These are phyloP conservation scores for Clathrus columnatus DNA, from an alignment of 768 basidiomycete genomes.

Conservation along the genomic window DNA sequence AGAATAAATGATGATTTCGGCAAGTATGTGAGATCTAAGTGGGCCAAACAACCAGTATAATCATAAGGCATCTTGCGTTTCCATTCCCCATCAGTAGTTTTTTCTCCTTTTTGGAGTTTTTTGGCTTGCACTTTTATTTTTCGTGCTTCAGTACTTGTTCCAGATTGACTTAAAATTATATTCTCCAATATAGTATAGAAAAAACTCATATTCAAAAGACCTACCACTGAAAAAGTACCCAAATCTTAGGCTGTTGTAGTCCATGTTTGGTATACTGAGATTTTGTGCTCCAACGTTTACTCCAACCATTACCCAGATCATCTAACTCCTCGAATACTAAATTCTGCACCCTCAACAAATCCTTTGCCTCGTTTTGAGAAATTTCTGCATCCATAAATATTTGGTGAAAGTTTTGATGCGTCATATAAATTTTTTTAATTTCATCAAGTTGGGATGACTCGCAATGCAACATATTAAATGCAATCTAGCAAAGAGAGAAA, in stretches of 20 bases:
- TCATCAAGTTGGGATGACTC: not conserved
- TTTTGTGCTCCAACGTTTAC: not conserved
- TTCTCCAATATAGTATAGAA: not conserved
- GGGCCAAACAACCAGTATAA: slow-evolving; percentile 28
- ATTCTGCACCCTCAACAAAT: not conserved
- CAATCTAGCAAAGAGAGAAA: not conserved
- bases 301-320: slow-evolving; percentile 1
- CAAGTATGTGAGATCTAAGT: slow-evolving; percentile 24
- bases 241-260: too few species aligned
- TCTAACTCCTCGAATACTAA: not conserved
- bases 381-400: not conserved
- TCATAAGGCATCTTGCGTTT: not conserved
- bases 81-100: not conserved
- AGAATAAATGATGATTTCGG: slow-evolving; percentile 10
- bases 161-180: slow-evolving; percentile 2
- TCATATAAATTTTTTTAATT: not conserved
- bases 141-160: not conserved
- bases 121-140: not conserved
- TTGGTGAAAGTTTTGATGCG: not conserved
- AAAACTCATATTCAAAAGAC: not conserved
- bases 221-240: not conserved
- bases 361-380: not conserved
- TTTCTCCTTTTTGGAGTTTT: not conserved
- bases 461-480: not conserved
- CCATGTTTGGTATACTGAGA: not conserved